Base-by-base conservation (phyloP, 495 filamentous ascomycete species). In the Hyaloscypha bicolor region DNA sequence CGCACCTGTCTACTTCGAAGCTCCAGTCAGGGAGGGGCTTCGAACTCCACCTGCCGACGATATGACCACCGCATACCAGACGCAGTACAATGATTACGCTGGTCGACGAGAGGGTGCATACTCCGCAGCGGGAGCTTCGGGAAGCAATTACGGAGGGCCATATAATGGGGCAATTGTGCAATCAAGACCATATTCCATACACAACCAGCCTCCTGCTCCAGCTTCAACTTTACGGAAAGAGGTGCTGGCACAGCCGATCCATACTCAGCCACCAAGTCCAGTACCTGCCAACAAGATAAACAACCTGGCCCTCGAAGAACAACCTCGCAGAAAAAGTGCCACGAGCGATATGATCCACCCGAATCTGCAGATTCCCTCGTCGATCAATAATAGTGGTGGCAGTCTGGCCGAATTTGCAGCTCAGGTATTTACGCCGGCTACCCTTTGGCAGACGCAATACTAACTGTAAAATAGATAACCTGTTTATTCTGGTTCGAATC, bases 401-500 rank as follows among this genome's bases (percentile, higher is more conserved):
- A 93, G 82, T 73, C 72, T 96, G 72, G 84, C 91, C 3, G 91
- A 94, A 69, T 94, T 96, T 75, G 91, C 92, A 52, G 91, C 92
- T 37, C 87, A 91, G 83, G 91, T 93, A 78, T 70, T 12, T n/a
- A 5, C 37, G 0, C 56, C 12, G 11, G 11, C 25, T 4, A 22
- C 6, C 9, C 11, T 25, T 29, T 57, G 9, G 4, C 21, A 31
- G 32, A 9, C 6, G 3, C 30, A 52, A 16, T 29, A 19, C 33
- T 59, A 42, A 71, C 62, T 30, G 59, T 69, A 52, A 37, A 32
- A 45, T 22, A 98, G 91, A 90, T 97, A 78, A 96, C 95, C 1
- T 97, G 94, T 72, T 82, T 99, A 33, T 97, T 99, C 80, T 99
- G 96, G 96, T 99, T 98, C 73, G 96, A 98, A 76, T 90, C 89